Conservation (phyloP, 768 basidiomycete genomes). For the Hypsizygus marmoreus region DNA sequence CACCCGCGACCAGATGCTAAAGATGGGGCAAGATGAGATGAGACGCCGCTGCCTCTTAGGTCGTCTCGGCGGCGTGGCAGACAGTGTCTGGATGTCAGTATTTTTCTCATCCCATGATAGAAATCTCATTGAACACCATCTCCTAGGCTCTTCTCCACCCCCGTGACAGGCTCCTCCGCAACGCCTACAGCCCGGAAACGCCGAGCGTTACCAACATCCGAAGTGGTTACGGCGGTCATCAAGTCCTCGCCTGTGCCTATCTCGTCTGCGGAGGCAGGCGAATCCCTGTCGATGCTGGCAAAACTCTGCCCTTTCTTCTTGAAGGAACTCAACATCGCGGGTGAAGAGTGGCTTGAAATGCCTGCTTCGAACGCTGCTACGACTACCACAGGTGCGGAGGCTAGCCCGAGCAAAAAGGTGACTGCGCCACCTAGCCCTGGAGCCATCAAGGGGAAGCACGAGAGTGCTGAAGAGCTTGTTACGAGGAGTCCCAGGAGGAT, state of each 20-base stretch:
- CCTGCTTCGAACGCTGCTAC: conserved; percentile 42
- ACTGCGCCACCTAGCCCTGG: conserved; percentile 51
- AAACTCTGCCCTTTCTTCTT: conserved; percentile 83
- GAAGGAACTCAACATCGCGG: conserved; percentile 58
- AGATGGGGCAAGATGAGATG: conserved; percentile 77
- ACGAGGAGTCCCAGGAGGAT: conserved; percentile 74
- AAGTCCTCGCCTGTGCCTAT: conserved; percentile 84
- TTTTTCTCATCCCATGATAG: conserved; percentile 6
- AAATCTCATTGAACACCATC: conserved; percentile 4
- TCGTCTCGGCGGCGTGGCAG: conserved; percentile 78
- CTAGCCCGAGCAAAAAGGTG: conserved; percentile 42
- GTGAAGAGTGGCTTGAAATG: conserved; percentile 64
- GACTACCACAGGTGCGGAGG: conserved; percentile 24
- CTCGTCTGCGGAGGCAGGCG: conserved; percentile 74
- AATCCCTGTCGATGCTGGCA: conserved; percentile 67
- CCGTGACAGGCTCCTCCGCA: conserved; percentile 46
- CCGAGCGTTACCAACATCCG: conserved; percentile 64
- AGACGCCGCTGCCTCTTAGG: conserved; percentile 76
- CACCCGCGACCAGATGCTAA: conserved; percentile 66
- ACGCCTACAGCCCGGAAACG: conserved; percentile 67
- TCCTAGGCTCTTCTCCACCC: conserved; percentile 72
- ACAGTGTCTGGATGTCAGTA: conserved; percentile 86
- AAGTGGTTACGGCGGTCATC: conserved; percentile 68
- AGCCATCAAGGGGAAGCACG: conserved; percentile 46
- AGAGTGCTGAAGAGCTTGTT: conserved; percentile 61